Base-by-base conservation (phyloP, 2,329 filamentous ascomycete genomes). In the Fusarium verticillioides region DNA sequence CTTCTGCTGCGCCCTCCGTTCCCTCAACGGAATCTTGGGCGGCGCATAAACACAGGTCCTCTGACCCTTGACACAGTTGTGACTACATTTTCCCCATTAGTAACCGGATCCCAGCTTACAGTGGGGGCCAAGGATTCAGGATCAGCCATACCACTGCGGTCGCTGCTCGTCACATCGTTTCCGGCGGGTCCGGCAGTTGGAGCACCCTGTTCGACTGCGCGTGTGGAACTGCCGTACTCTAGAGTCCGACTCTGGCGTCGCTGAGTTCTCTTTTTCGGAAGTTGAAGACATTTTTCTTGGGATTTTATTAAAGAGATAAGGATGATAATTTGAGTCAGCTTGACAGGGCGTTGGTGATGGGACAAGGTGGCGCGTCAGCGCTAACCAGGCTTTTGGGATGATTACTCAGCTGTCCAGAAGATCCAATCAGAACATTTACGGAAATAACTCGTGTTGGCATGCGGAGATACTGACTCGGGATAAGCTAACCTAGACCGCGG, bases 141-240 rank as follows among this genome's bases (percentile, higher is more conserved):
- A 50, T 34, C 47, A 5, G 5, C 47, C 47, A 34, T 50, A 69
- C 66, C 66, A 69, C 44, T 50, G 28, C n/a, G 64, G 66, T 18
- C 56, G 58, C 28, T 69, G 64, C 26, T 69, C 66, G 12, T 63
- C 66, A 13, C 66, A 69, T 26, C 66, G 49, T 23, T 69, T 69
- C 2, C 66, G 49, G 16, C 66, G 66, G 34, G 9, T 46, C 40
- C 66, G 66, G n/a, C 66, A 69, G 9, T 49, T 57, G n/a, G 64
- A 50, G 23, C 64, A 69, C 6, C 66, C 66, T 32, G 64, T 69
- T 13, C 47, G 53, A 28, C 66, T 69, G 9, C 66, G 66, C 1
- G 66, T 69, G 5, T 69, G 57, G 6, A 62, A 54, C 47, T 68
- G 54, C 1, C 65, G 40, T 5, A 67, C 63, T 11, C 63, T 32